These are phyloP conservation scores for Hypseocharis bilobata DNA, from an alignment of 441 rosid species.

Conservation along the genomic window DNA sequence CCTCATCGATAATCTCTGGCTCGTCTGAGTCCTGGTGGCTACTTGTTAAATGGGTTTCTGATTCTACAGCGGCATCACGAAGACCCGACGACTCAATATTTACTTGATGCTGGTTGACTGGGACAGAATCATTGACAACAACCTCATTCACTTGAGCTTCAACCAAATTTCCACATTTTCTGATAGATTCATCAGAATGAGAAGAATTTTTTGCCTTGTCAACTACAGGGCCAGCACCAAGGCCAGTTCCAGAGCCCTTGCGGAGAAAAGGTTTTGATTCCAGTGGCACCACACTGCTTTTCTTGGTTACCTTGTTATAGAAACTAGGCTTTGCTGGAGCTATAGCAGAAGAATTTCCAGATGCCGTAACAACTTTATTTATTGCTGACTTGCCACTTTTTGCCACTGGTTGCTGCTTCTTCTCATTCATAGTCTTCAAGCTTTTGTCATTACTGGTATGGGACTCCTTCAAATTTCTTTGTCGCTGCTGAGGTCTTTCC, in stretches of 20 bases:
- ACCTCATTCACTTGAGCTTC: constrained; percentile 29
- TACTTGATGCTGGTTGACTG: constrained; percentile 22
- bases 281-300: constrained; percentile 50
- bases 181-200: constrained; percentile 26
- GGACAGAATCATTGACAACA: constrained; percentile 23
- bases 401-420: constrained; percentile 26
- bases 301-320: constrained; percentile 46
- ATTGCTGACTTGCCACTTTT: constrained; percentile 33
- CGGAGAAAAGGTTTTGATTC: constrained; percentile 51
- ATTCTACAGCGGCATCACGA: constrained; percentile 23
- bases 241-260: constrained; percentile 36
- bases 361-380: constrained; percentile 28
- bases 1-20: constrained; percentile 23
- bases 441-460: constrained; percentile 18
- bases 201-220: constrained; percentile 31
- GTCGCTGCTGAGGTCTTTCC: constrained; percentile 30
- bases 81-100: constrained; percentile 20
- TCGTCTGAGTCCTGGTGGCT: constrained; percentile 24
- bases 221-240: constrained; percentile 20
- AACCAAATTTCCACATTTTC: constrained; percentile 20
- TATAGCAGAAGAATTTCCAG: constrained; percentile 28
- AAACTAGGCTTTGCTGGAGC: constrained; percentile 39
- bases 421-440: constrained; percentile 30
- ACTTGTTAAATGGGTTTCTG: constrained; percentile 22
- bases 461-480: constrained; percentile 29